Percentiles rank a stretch among this genome's conserved stretches.
phyloP scores from a whole-genome alignment of 305 asterid species.

The Solanum aculeatissimum region DNA sequence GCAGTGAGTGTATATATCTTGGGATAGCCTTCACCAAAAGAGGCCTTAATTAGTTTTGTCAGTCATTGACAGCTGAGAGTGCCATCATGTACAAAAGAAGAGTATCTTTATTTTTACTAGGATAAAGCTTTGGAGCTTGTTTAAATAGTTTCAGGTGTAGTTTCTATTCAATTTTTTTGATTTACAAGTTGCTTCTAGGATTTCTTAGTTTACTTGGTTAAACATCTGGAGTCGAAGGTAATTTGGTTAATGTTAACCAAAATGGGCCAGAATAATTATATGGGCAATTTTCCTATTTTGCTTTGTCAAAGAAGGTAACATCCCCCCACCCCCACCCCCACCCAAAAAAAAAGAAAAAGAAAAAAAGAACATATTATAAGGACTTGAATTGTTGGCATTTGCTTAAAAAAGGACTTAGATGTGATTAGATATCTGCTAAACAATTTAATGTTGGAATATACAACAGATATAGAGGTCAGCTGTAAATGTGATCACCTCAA shows the following conservation, averaged over 20 bases:
- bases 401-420: background rate
- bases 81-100: background rate
- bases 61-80: background rate
- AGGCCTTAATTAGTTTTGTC: background rate
- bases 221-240: background rate
- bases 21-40: background rate
- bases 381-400: background rate
- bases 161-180: background rate
- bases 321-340: too few species aligned
- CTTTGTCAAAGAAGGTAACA: background rate
- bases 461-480: background rate
- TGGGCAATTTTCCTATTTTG: background rate
- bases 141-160: background rate
- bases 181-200: background rate
- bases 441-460: background rate
- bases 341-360: background rate
- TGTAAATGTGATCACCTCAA: constrained; percentile 28
- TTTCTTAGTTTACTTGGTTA: background rate
- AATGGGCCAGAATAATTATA: background rate
- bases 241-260: background rate
- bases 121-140: background rate
- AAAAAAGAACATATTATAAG: background rate
- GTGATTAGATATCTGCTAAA: background rate
- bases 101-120: background rate
- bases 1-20: background rate